Evolutionary conservation across 495 filamentous ascomycete genomes (phyloP).

Genomic region (Talaromyces adpressus): DNA sequence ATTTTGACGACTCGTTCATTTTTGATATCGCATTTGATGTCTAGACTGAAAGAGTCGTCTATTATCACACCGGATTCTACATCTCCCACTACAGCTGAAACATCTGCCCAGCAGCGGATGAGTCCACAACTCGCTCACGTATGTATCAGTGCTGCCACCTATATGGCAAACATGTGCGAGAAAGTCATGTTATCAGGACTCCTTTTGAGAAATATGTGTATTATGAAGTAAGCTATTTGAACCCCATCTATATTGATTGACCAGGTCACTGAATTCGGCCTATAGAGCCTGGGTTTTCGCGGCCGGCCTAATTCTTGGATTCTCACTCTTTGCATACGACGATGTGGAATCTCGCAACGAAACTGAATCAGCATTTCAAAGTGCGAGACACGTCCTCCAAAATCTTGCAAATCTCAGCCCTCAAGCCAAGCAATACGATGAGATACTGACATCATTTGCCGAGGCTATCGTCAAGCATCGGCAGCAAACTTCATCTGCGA

Average conservation of each 20-base stretch:
- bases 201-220: conserved; percentile 4
- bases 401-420: conserved; percentile 2
- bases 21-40: conserved; percentile 28
- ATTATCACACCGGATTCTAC: not conserved
- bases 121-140: conserved; percentile 3
- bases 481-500: not conserved
- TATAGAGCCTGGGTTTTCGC: conserved; percentile 34
- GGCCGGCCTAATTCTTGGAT: conserved; percentile 34
- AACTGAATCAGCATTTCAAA: conserved; percentile 3
- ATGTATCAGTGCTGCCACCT: conserved; percentile 3
- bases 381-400: not conserved
- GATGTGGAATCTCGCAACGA: conserved; percentile 3
- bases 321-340: conserved; percentile 34
- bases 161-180: conserved; percentile 8
- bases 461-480: conserved; percentile 6
- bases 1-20: conserved; percentile 37
- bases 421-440: conserved; percentile 6
- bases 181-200: conserved; percentile 3
- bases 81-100: not conserved
- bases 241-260: not conserved
- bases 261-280: not conserved
- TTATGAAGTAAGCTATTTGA: not conserved
- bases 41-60: conserved; percentile 23
- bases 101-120: not conserved
- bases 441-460: conserved; percentile 7